Percentiles rank a stretch among this genome's conserved stretches.
These are phyloP conservation scores for Fistulifera pelliculosa DNA, from an alignment of 108 stramenopile species.

Conservation along the genomic window DNA sequence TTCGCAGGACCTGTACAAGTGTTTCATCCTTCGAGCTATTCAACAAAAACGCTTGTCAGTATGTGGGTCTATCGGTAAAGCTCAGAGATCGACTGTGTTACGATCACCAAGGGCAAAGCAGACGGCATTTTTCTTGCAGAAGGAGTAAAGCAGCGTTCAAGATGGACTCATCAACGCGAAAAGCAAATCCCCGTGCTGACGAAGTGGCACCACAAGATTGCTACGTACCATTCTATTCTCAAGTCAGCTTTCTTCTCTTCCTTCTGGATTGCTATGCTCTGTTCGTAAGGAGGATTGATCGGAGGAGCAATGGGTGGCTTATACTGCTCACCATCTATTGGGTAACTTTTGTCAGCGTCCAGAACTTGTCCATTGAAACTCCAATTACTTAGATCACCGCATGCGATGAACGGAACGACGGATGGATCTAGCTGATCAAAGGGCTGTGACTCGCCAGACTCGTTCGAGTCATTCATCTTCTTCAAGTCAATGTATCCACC, in stretches of 20 bases:
- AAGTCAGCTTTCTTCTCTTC: slow-evolving; percentile 12
- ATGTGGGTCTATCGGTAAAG: too few species aligned
- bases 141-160: too few species aligned
- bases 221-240: neutral
- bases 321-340: slow-evolving; percentile 39
- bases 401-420: slow-evolving; percentile 68
- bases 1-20: too few species aligned
- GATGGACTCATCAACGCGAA: too few species aligned
- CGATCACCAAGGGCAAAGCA: too few species aligned
- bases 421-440: slow-evolving; percentile 16
- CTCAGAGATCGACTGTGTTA: too few species aligned
- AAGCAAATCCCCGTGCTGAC: too few species aligned
- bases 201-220: too few species aligned
- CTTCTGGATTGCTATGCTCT: slow-evolving; percentile 30
- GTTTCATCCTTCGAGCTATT: too few species aligned
- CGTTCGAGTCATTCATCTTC: neutral
- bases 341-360: slow-evolving; percentile 82
- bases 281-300: slow-evolving; percentile 64
- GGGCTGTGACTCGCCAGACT: neutral
- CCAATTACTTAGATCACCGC: slow-evolving; percentile 51
- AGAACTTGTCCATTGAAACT: slow-evolving; percentile 32
- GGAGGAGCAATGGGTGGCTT: slow-evolving; percentile 58
- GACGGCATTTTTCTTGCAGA: too few species aligned
- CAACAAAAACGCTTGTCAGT: too few species aligned
- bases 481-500: slow-evolving; percentile 21